Evolutionary conservation across 345 rosid genomes (phyloP).

Genomic region (Eucalyptus lansdowneana): DNA sequence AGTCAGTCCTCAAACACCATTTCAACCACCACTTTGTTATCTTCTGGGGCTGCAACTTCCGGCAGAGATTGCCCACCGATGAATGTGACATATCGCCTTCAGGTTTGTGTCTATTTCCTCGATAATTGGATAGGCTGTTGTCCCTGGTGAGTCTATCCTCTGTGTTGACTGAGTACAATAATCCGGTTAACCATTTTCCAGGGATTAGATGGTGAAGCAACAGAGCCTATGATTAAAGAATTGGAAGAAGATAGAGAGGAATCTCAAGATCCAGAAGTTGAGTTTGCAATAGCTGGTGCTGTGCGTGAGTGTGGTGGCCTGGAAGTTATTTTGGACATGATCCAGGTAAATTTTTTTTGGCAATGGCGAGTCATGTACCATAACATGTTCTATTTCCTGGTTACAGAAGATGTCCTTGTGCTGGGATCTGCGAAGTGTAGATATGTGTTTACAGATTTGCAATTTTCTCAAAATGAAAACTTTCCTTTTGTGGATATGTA

Average conservation of each 20-base stretch:
- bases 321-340: slow-evolving; percentile 80
- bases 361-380: background rate
- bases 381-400: background rate
- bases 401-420: background rate
- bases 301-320: slow-evolving; percentile 90
- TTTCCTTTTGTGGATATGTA: background rate
- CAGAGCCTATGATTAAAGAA: slow-evolving; percentile 99
- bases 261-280: slow-evolving; percentile 95
- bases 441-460: background rate
- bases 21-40: slow-evolving; percentile 44
- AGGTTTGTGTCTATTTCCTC: slow-evolving; percentile 32
- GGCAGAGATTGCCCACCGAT: slow-evolving; percentile 84
- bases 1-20: slow-evolving; percentile 54
- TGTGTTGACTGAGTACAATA: background rate
- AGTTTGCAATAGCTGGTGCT: slow-evolving; percentile 98
- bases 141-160: background rate
- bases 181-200: slow-evolving; percentile 6
- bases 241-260: slow-evolving; percentile 99
- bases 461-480: background rate
- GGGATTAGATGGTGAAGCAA: slow-evolving; percentile 99
- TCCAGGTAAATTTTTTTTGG: slow-evolving; percentile 36
- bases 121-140: background rate
- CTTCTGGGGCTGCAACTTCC: slow-evolving; percentile 44
- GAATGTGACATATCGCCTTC: slow-evolving; percentile 97
- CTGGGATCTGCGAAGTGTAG: background rate